phyloP scores from a whole-genome alignment of 1,284 basidiomycete species.

The Apiotrichum mycotoxinovorans region DNA sequence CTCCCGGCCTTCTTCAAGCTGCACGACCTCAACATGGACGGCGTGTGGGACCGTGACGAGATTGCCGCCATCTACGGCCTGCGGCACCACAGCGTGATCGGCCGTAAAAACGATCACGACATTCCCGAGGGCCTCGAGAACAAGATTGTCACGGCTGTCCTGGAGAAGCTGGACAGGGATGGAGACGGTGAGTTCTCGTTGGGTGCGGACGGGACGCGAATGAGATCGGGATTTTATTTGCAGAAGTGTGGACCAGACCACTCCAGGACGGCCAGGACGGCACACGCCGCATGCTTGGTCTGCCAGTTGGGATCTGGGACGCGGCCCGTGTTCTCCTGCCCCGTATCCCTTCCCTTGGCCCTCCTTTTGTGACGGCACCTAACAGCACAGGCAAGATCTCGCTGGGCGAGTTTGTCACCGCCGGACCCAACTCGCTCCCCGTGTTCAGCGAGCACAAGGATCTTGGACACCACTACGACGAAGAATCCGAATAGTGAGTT shows the following conservation, averaged over 20 bases:
- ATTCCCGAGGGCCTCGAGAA: constrained; percentile 58
- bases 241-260: too few species aligned
- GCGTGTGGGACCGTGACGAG: constrained; percentile 71
- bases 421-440: constrained; percentile 71
- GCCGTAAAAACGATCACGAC: constrained; percentile 74
- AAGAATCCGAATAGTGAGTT: constrained; percentile 54
- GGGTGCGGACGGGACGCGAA: neutral
- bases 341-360: too few species aligned
- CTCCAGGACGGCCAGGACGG: too few species aligned
- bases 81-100: constrained; percentile 87
- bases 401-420: constrained; percentile 72
- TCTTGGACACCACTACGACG: constrained; percentile 64
- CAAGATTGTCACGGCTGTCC: constrained; percentile 70
- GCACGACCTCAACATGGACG: constrained; percentile 82
- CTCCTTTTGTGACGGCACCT: too few species aligned
- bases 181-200: constrained; percentile 58
- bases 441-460: constrained; percentile 85
- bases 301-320: too few species aligned
- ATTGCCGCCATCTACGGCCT: constrained; percentile 91
- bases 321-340: too few species aligned
- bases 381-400: constrained; percentile 59
- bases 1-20: constrained; percentile 54
- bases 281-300: too few species aligned
- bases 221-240: neutral
- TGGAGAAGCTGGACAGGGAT: constrained; percentile 71